phyloP scores from a whole-genome alignment of 2,329 filamentous ascomycete species.

The Fusarium haematococcum region DNA sequence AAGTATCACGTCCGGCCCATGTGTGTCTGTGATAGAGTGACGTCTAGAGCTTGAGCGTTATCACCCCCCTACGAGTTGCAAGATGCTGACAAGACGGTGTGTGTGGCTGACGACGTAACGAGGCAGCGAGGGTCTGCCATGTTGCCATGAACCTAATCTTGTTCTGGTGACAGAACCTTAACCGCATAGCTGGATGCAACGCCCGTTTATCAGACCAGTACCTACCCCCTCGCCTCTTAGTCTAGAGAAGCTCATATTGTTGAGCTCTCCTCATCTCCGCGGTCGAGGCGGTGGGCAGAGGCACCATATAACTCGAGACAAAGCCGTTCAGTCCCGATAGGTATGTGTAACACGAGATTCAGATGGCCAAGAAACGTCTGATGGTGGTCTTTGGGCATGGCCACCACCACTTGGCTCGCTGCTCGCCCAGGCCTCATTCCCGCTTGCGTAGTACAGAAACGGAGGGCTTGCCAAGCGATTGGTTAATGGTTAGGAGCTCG shows the following conservation, averaged over 20 bases:
- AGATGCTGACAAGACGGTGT: neutral
- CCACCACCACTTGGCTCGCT: neutral
- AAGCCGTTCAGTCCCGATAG: neutral
- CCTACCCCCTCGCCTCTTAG: neutral
- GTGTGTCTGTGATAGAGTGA: neutral
- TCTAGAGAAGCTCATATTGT: neutral
- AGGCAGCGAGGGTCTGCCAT: neutral
- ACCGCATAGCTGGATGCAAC: neutral
- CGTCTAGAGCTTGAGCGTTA: neutral
- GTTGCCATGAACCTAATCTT: neutral
- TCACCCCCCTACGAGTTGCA: neutral
- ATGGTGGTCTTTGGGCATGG: neutral
- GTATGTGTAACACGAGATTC: neutral
- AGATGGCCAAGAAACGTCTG: neutral
- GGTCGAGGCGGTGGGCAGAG: neutral
- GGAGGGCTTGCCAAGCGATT: neutral
- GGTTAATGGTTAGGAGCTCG: neutral
- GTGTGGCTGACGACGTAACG: neutral
- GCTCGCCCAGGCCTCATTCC: neutral
- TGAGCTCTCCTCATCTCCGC: neutral
- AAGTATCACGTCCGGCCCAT: neutral
- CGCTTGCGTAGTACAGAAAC: neutral
- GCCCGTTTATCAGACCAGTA: neutral
- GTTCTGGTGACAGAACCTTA: conserved; percentile 1
- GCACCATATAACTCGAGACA: neutral